Evolutionary conservation across 164 flowering plant genomes (phyloP).

Genomic region (Piper betle): DNA sequence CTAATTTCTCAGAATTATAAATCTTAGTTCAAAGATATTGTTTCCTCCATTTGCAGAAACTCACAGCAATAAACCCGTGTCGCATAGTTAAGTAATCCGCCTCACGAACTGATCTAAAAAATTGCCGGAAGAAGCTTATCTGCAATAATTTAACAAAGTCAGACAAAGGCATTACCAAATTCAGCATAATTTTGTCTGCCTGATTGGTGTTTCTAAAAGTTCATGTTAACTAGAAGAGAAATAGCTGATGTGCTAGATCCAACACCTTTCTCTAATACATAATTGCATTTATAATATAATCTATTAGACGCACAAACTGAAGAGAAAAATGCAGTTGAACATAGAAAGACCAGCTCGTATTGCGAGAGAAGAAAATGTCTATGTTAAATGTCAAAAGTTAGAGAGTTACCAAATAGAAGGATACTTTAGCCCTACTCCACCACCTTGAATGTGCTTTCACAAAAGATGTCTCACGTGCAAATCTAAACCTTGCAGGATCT

Average conservation of each 20-base stretch:
- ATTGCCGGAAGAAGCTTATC: constrained; percentile 85
- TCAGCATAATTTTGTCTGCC: neutral
- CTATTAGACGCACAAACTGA: neutral
- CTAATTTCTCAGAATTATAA: too few relatives aligned
- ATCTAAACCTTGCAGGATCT: constrained; percentile 95
- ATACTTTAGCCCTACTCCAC: constrained; percentile 59
- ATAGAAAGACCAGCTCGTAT: constrained; percentile 6
- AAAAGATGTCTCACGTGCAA: constrained; percentile 90
- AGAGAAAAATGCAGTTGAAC: neutral
- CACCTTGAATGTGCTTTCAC: constrained; percentile 69
- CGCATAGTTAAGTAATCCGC: constrained; percentile 88
- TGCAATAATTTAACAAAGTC: constrained; percentile 13
- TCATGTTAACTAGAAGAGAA: too few relatives aligned
- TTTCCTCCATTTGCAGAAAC: constrained; percentile 2
- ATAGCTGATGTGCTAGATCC: too few relatives aligned
- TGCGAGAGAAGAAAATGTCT: too few relatives aligned
- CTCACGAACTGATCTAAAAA: constrained; percentile 65
- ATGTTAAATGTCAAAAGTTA: neutral
- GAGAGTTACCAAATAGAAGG: constrained; percentile 53
- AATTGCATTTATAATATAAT: neutral
- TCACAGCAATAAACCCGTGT: constrained; percentile 67
- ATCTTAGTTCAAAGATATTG: neutral
- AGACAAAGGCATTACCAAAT: constrained; percentile 1
- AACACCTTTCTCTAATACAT: constrained; percentile 1
- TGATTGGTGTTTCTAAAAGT: too few relatives aligned